Evolutionary conservation across 352 stramenopile species (phyloP), one percentile per base, ranked within the genome.

Genomic region (Globisporangium lucens): DNA sequence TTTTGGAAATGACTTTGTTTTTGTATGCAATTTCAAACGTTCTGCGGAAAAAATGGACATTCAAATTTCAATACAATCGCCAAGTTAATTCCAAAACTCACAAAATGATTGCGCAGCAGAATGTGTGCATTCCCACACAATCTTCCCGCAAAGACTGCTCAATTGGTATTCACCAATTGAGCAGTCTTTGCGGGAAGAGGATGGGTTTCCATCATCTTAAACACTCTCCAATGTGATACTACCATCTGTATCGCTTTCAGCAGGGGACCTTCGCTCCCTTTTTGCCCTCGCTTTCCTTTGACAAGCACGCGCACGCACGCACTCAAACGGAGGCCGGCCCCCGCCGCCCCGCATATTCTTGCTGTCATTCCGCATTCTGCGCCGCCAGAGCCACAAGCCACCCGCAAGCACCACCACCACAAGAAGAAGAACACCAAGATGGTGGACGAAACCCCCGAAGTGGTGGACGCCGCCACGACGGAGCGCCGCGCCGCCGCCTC

Each of bases 401-500:
- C 17, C 22, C 17, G n/a, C 57, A 30, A 20, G n/a, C 30, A 10
- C 7, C 27, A 36, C 17, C 27, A 3, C 52, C 52, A 17, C 20
- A 29, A 64, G 12, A 53, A 65, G 38, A 56, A 63, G 35, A 46
- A 49, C 38, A 7, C 3, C 2, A 56, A 55, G 22, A 65, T 65
- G 46, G 46, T 38, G 38, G 46, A 65, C 38, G 29, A 33, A 22
- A 29, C 33, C 33, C 82, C 82, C 77, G 63, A 75, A 57, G 80
- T 77, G 9, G 71, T 56, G 13, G 73, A 75, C 35, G 55, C 74
- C 33, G 56, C 59, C 15, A 52, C 70, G 8, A 61, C 68, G 4
- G 56, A 53, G 10, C 79, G 53, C 73, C 72, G 27, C 51, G 66
- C 69, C 65, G 67, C 67, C 13, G 46, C 49, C 12, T 56, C 71